Evolutionary conservation across 495 filamentous ascomycete genomes (phyloP), one percentile per base, ranked within the genome.

Genomic region (Aspergillus heteromorphus): DNA sequence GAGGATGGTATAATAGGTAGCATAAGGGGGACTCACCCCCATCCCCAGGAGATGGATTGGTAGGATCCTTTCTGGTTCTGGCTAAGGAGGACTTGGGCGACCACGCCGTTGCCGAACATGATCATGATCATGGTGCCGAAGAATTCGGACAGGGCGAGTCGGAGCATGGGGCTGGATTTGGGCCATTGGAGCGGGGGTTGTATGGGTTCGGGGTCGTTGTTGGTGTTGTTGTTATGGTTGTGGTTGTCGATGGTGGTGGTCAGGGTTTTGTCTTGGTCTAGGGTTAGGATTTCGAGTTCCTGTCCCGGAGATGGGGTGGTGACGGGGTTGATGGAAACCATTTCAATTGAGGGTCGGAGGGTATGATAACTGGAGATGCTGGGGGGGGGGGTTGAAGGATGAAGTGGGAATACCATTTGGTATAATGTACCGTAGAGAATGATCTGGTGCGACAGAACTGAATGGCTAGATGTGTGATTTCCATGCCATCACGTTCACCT

Each of bases 101-200:
- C 77, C 27, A 68, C 73, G 2, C 83, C 84, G 55, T 86, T 73
- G 23, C 84, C 84, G 64, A 87, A 87, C 19, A 87, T 65, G 48
- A 87, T 70, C 54, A 86, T 47, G 17, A 85, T 81, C 73, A 85
- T 78, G 0, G 77, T 81, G 1, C 84, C 84, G 47, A 82, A 79
- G 68, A 87, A 85, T 48, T 87, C 84, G 0, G 82, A 77, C 45
- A 84, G 76, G 0, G 80, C 81, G 45, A 84, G 81, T 45, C 75
- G 69, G n/a, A 78, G 56, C 9, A 64, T 54, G 2, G 66, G 66
- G 16, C 80, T 67, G 17, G 81, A 66, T 21, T 65, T 66, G 53
- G 67, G 76, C 81, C 80, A 83, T 14, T 70, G 59, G 1, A 78
- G 62, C 5, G 67, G 63, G 27, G 29, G 40, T 23, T 51, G 30